These are phyloP conservation scores for Saccharomyces hybrid DNA, from an alignment of 1,139 yeast species.

Conservation along the genomic window DNA sequence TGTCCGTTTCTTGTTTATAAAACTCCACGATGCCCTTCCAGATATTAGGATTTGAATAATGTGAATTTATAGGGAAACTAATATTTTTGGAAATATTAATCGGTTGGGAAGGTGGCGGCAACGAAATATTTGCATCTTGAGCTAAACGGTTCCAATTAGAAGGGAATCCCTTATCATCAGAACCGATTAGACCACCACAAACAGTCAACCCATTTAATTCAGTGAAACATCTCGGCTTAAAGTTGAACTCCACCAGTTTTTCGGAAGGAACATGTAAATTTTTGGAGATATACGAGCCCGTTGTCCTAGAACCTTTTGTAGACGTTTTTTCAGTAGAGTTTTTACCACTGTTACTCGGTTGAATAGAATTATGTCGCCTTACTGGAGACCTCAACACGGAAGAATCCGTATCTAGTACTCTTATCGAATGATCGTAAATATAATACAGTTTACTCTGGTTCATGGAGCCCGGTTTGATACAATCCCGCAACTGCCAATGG, in stretches of 20 bases:
- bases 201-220: constrained; percentile 54
- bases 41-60: constrained; percentile 30
- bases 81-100: constrained; percentile 22
- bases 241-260: constrained; percentile 43
- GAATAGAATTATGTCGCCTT: constrained; percentile 2
- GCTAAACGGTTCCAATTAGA: constrained; percentile 22
- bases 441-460: constrained; percentile 40
- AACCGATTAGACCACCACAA: constrained; percentile 59
- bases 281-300: constrained; percentile 11
- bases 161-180: constrained; percentile 31
- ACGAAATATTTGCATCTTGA: constrained; percentile 4
- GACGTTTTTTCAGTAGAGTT: neutral
- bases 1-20: constrained; percentile 43
- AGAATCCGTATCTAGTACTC: constrained; percentile 36
- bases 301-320: constrained; percentile 4
- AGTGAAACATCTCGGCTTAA: constrained; percentile 64
- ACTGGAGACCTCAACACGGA: constrained; percentile 4
- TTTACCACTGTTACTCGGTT: neutral
- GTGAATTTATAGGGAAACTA: constrained; percentile 25
- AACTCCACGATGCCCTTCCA: constrained; percentile 59
- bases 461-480: constrained; percentile 45
- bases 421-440: constrained; percentile 43
- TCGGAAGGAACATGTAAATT: constrained; percentile 21
- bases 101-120: constrained; percentile 24
- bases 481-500: constrained; percentile 87